phyloP scores from a whole-genome alignment of 768 basidiomycete genomes.

The Clitopilus hobsonii region DNA sequence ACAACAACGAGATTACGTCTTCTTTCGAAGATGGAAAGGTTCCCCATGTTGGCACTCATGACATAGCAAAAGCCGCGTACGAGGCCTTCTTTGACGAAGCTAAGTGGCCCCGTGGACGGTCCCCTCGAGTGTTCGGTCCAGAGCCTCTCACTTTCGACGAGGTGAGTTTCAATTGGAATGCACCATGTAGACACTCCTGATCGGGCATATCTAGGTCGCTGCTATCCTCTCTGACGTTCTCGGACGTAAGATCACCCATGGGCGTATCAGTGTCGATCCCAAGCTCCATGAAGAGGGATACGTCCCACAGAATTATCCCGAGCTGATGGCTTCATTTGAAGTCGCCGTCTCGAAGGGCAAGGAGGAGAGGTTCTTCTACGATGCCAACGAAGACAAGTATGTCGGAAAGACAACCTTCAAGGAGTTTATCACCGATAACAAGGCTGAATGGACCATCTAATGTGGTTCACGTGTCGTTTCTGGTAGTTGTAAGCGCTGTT shows the following conservation, averaged over 20 bases:
- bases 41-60: conserved; percentile 20
- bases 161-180: neutral
- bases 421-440: too few species aligned
- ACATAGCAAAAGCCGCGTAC: conserved; percentile 22
- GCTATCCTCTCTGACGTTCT: neutral
- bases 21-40: conserved; percentile 16
- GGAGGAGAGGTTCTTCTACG: too few species aligned
- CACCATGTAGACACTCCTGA: neutral
- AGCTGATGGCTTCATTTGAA: too few species aligned
- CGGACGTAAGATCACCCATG: neutral
- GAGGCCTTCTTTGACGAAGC: conserved; percentile 17
- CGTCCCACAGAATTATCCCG: too few species aligned
- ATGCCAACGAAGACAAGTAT: too few species aligned
- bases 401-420: too few species aligned
- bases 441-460: too few species aligned
- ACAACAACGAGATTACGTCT: conserved; percentile 14
- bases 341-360: too few species aligned
- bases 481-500: too few species aligned
- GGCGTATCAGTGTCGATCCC: too few species aligned
- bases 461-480: too few species aligned
- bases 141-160: conserved; percentile 15
- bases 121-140: conserved; percentile 18
- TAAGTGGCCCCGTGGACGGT: conserved; percentile 9
- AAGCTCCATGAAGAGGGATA: too few species aligned
- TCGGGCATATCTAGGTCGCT: neutral